Percentiles rank a stretch among this genome's conserved stretches.
Evolutionary conservation across 345 rosid genomes (phyloP).

Genomic region (Citrus hindsii): DNA sequence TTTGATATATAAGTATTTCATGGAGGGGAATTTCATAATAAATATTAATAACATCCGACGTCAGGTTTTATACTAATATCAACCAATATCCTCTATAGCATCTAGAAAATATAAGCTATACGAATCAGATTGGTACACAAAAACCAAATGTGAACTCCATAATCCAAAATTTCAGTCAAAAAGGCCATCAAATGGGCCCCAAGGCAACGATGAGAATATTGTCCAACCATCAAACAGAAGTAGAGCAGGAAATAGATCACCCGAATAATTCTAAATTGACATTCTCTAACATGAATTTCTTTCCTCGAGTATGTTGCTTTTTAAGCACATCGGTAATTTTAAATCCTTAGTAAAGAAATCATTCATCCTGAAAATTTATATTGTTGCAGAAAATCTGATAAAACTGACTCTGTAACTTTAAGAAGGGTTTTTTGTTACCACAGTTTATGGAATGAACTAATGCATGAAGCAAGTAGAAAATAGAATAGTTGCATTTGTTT

Average conservation of each 20-base stretch:
- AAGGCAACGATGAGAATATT: neutral
- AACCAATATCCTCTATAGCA: neutral
- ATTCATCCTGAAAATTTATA: neutral
- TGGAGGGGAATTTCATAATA: neutral
- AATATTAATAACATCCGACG: neutral
- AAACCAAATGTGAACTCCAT: neutral
- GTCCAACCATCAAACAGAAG: neutral
- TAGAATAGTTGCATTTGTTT: neutral
- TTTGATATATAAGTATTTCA: neutral
- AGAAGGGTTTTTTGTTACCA: neutral
- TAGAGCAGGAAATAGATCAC: neutral
- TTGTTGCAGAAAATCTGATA: neutral
- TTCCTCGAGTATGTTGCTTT: neutral
- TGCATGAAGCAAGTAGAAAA: neutral
- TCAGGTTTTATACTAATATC: neutral
- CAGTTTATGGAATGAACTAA: neutral
- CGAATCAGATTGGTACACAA: neutral
- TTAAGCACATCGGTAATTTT: neutral
- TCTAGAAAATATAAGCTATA: neutral
- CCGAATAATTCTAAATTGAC: neutral
- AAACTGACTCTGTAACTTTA: neutral
- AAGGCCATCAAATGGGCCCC: neutral
- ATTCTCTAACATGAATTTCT: neutral
- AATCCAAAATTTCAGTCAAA: neutral
- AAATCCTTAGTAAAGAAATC: neutral